Conservation (phyloP, 371 early-diverging fungal species). For the Mucor piriformis region DNA sequence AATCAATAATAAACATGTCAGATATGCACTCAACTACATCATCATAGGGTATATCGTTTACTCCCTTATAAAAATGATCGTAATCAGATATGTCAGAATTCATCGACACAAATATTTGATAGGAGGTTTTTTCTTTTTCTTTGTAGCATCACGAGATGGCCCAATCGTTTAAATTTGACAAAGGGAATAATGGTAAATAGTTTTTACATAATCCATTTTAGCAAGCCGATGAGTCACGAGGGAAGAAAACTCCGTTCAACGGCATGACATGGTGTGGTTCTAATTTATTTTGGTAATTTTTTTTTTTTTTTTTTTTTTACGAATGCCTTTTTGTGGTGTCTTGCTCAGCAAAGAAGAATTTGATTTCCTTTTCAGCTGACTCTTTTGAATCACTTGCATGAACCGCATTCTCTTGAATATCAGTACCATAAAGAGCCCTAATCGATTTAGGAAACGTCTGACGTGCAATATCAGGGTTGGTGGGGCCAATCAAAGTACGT, state of each 20-base stretch:
- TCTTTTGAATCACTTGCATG: conserved; percentile 39
- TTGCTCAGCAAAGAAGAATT: conserved; percentile 5
- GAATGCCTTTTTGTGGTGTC: not conserved
- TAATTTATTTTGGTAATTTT: not conserved
- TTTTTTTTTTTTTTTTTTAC: not conserved
- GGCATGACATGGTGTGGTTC: no score
- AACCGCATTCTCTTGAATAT: conserved; percentile 35
- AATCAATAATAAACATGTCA: no score
- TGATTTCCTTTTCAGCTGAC: conserved; percentile 23
- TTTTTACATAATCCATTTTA: no score
- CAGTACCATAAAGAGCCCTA: conserved; percentile 28
- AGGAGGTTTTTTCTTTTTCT: no score
- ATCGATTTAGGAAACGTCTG: conserved; percentile 21
- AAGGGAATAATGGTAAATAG: no score
- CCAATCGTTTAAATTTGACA: no score
- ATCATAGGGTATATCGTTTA: no score
- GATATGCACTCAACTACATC: no score
- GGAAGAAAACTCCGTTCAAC: not conserved
- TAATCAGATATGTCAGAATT: no score
- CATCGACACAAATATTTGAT: no score
- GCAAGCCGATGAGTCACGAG: not conserved
- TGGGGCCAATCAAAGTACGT: conserved; percentile 31
- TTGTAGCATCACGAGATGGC: no score
- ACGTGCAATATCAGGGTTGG: conserved; percentile 25
- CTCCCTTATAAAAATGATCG: no score